A percentile compares a stretch with the other conserved stretches of the same genome.
Conservation (phyloP, 768 basidiomycete species). For the Lepiota venenata region DNA sequence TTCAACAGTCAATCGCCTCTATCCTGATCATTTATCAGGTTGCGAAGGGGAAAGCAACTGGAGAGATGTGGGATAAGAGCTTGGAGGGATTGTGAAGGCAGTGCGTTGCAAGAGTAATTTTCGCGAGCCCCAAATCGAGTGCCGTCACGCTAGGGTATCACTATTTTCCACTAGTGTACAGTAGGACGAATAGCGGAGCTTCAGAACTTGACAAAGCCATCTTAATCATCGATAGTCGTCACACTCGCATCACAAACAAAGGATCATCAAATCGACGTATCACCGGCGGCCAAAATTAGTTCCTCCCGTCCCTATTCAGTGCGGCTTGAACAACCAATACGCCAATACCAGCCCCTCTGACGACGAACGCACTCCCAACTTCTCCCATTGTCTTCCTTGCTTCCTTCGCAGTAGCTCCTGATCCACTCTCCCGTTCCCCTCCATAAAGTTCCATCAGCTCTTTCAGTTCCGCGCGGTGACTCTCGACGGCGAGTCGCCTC, state of each 20-base stretch:
- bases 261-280: not conserved
- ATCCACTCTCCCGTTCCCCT: slow-evolving; percentile 13
- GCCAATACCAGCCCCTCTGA: slow-evolving; percentile 53
- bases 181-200: too few species aligned
- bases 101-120: not conserved
- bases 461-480: slow-evolving; percentile 41
- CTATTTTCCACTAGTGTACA: too few species aligned
- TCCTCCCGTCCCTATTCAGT: not conserved
- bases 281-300: not conserved
- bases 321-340: slow-evolving; percentile 69
- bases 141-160: too few species aligned
- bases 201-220: too few species aligned
- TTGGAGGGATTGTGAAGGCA: not conserved
- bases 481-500: slow-evolving; percentile 66
- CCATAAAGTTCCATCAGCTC: slow-evolving; percentile 68
- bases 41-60: slow-evolving; percentile 2
- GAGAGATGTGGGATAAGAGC: not conserved
- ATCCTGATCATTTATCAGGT: slow-evolving; percentile 5
- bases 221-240: too few species aligned
- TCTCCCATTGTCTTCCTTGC: slow-evolving; percentile 85
- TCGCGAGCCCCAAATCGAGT: not conserved
- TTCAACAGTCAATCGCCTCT: not conserved
- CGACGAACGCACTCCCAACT: slow-evolving; percentile 73
- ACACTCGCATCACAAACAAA: too few species aligned
- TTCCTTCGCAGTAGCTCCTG: slow-evolving; percentile 41